Percentiles rank a stretch among this genome's conserved stretches.
Evolutionary conservation across 2,329 filamentous ascomycete genomes (phyloP).

Genomic region (Phialemoniopsis sp.): DNA sequence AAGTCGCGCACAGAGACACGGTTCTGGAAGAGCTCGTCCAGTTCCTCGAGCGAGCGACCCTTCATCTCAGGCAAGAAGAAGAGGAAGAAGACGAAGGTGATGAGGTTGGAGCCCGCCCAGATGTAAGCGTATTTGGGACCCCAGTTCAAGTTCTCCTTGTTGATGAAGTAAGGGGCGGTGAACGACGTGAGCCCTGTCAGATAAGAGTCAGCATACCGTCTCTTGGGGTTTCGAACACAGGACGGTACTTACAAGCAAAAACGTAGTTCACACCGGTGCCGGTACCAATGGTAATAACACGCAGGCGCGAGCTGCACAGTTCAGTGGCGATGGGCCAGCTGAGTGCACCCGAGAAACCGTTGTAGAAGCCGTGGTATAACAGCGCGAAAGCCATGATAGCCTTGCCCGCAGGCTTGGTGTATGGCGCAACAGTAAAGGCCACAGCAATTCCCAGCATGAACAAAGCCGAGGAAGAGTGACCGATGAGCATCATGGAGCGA

Average conservation of each 20-base stretch:
- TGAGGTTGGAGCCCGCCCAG: constrained; percentile 22
- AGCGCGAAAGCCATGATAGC: constrained; percentile 14
- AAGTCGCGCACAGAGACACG: background rate
- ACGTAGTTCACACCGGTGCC: constrained; percentile 29
- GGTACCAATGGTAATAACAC: constrained; percentile 28
- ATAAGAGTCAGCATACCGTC: constrained; percentile 1
- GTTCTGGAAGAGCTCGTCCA: constrained; percentile 4
- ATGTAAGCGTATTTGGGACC: constrained; percentile 34
- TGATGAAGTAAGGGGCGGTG: constrained; percentile 38
- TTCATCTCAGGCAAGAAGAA: constrained; percentile 1
- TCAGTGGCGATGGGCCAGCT: constrained; percentile 27
- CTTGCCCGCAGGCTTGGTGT: constrained; percentile 10
- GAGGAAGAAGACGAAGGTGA: constrained; percentile 9
- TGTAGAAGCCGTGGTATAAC: constrained; percentile 13
- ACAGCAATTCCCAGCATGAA: constrained; percentile 15
- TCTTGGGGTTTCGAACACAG: constrained; percentile 1
- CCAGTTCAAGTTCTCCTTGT: constrained; percentile 31
- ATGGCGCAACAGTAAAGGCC: constrained; percentile 12
- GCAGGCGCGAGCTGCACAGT: constrained; percentile 23
- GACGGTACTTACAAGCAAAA: constrained; percentile 21
- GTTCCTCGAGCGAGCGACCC: constrained; percentile 2
- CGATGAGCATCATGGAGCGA: constrained; percentile 16
- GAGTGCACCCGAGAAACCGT: constrained; percentile 18
- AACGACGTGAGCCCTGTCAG: constrained; percentile 29
- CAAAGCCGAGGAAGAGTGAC: constrained; percentile 9